Percentiles rank a stretch among this genome's conserved stretches.
Conservation (phyloP, 2,329 filamentous ascomycete species). For the Metarhizium robertsii region DNA sequence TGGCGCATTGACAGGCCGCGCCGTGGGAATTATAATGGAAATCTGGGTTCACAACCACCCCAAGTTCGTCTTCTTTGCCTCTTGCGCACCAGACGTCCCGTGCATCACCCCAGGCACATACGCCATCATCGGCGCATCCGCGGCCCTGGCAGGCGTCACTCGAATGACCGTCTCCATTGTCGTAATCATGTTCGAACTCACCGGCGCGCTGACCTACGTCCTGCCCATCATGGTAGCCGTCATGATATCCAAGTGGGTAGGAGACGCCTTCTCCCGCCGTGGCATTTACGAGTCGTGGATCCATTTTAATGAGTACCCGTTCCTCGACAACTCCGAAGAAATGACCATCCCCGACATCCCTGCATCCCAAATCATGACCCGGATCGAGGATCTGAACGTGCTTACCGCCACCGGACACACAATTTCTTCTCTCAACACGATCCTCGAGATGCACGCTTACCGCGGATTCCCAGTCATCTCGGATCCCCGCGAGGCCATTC, state of each 20-base stretch:
- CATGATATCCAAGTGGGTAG: conserved; percentile 97
- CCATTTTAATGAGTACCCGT: conserved; percentile 89
- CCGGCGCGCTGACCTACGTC: conserved; percentile 89
- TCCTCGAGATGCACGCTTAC: conserved; percentile 67
- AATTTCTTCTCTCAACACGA: conserved; percentile 59
- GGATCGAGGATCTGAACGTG: conserved; percentile 80
- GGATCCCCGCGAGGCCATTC: conserved; percentile 63
- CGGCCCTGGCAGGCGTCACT: conserved; percentile 87
- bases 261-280: conserved; percentile 83
- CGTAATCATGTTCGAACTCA: conserved; percentile 99
- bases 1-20: conserved; percentile 80
- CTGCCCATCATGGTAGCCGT: conserved; percentile 98
- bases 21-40: conserved; percentile 80
- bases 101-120: conserved; percentile 95
- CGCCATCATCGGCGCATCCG: conserved; percentile 90
- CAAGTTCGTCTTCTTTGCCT: conserved; percentile 64
- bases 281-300: conserved; percentile 99
- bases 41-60: conserved; percentile 77
- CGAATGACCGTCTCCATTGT: conserved; percentile 97
- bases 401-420: conserved; percentile 85
- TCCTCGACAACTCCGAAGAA: conserved; percentile 83
- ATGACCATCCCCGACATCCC: conserved; percentile 74
- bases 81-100: conserved; percentile 74
- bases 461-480: conserved; percentile 88
- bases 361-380: conserved; percentile 84